Percentiles rank a stretch among this genome's conserved stretches.
Conservation (phyloP, 768 basidiomycete species). For the Leccinum ochraceum region DNA sequence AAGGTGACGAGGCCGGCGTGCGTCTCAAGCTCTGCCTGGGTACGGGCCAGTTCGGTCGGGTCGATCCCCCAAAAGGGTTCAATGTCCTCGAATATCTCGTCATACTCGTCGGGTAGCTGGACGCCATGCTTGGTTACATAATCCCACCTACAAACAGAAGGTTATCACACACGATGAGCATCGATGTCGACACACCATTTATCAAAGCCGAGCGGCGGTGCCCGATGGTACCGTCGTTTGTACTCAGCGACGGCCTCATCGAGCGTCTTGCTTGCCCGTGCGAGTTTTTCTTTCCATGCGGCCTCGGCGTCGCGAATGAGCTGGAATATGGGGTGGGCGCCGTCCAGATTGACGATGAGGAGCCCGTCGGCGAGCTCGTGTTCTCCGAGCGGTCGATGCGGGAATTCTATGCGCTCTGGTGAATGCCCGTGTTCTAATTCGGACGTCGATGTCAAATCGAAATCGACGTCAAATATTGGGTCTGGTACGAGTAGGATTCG, state of each 20-base stretch:
- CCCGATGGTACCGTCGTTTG: conserved; percentile 33
- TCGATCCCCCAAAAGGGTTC: conserved; percentile 40
- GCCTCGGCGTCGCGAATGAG: conserved; percentile 39
- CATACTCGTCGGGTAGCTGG: conserved; percentile 47
- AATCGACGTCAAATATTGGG: too few relatives aligned
- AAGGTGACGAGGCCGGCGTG: conserved; percentile 20
- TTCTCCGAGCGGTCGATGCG: not conserved
- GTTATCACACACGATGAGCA: not conserved
- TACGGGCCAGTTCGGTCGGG: conserved; percentile 26
- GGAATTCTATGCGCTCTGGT: too few relatives aligned
- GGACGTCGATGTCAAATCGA: too few relatives aligned
- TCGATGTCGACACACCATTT: conserved; percentile 37
- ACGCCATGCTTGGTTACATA: conserved; percentile 33
- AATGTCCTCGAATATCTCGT: conserved; percentile 42
- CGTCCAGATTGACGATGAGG: conserved; percentile 36
- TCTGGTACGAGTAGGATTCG: too few relatives aligned
- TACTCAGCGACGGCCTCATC: conserved; percentile 42
- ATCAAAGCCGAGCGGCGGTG: conserved; percentile 44
- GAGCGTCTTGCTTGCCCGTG: conserved; percentile 38
- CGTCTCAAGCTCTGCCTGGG: conserved; percentile 25
- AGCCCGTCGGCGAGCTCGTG: conserved; percentile 34
- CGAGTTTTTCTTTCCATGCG: conserved; percentile 38
- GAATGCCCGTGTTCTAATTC: too few relatives aligned
- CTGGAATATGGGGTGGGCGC: conserved; percentile 46
- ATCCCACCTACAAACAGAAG: too few relatives aligned